Evolutionary conservation across 345 rosid species (phyloP), one percentile per base, ranked within the genome.

Genomic region (Cardamine occulta): DNA sequence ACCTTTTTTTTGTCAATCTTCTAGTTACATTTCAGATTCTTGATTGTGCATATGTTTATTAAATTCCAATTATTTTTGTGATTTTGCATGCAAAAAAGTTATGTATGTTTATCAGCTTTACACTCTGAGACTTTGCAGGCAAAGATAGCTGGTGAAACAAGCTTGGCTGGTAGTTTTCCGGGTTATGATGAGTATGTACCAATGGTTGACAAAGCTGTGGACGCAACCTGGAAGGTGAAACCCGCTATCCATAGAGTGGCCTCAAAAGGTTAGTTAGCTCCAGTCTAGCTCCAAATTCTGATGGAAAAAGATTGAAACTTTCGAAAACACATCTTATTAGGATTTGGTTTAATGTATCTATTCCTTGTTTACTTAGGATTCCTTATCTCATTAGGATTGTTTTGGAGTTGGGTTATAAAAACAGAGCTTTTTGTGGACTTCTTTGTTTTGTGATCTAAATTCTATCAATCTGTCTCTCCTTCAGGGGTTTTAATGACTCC

Each of bases 171-270:
- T 74, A 83, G 74, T 64, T 93, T 89, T 82, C 78, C 88, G 4
- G 99, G 98, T 12, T 93, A 93, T 74, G 99, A 96, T 88, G 99
- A 93, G 78, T 96, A 91, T 73, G 94, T 96, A 45, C 99, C 98
- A 2, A 91, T 96, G 96, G 97, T 96, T 68, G 99, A 93, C 83
- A 96, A 93, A 84, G 91, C 95, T 37, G 99, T 96, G 29, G 93
- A 93, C 67, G 83, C 98, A 68, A 80, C 84, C 68, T 96, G 98
- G 95, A 89, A 88, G 80, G 91, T 88, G 79, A 90, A 85, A 83
- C 69, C 87, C 2, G 65, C 81, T 8, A 61, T 73, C 37, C 85
- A 78, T 64, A 82, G 79, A 79, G 82, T 84, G 55, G 78, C 84
- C 72, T 86, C 96, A 35, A 86, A 83, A 88, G 97, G 99, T 93